Evolutionary conservation across 495 filamentous ascomycete species (phyloP).

Genomic region (Bacidia gigantensis): DNA sequence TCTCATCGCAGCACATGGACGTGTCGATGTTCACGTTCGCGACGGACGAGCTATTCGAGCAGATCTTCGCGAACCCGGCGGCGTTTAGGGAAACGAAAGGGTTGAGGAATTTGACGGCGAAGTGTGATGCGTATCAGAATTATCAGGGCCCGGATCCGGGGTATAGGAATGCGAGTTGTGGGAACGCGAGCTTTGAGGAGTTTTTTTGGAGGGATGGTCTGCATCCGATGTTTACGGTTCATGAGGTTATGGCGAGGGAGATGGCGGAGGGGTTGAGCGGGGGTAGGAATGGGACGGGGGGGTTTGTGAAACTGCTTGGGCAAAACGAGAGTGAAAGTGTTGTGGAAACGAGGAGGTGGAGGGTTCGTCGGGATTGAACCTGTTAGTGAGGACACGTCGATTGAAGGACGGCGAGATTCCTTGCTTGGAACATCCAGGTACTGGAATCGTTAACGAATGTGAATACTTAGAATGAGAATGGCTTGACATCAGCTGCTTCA

Average conservation of each 20-base stretch:
- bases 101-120: neutral
- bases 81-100: neutral
- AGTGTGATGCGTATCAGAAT: neutral
- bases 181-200: neutral
- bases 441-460: no score
- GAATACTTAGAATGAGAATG: no score
- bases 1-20: neutral
- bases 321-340: no score
- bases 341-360: no score
- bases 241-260: neutral
- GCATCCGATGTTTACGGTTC: conserved; percentile 1
- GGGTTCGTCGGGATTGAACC: no score
- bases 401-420: no score
- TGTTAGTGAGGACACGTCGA: no score
- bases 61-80: neutral
- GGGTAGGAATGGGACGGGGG: no score
- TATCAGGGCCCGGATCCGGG: neutral
- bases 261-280: neutral
- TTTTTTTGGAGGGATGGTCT: conserved; percentile 6
- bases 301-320: no score
- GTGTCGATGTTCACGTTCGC: neutral
- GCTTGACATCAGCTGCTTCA: no score
- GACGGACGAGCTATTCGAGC: neutral
- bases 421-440: no score
- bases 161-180: neutral